Conservation (phyloP, 1,139 yeast species). For the Scheffersomyces lignicola region DNA sequence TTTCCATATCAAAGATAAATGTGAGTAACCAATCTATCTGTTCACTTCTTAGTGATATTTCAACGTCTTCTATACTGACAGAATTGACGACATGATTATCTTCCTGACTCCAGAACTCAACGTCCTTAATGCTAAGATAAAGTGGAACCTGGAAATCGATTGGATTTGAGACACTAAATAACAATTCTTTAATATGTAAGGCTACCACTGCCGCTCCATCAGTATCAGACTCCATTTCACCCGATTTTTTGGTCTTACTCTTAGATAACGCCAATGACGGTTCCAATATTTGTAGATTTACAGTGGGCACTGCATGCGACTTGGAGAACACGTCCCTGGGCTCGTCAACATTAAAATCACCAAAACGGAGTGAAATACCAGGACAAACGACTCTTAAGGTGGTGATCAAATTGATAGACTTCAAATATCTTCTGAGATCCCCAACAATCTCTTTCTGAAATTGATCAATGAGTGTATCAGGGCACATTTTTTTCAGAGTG, state of each 20-base stretch:
- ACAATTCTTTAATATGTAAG: slow-evolving; percentile 30
- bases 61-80: slow-evolving; percentile 30
- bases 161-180: slow-evolving; percentile 25
- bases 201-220: slow-evolving; percentile 23
- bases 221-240: slow-evolving; percentile 6
- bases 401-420: slow-evolving; percentile 35
- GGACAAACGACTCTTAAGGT: slow-evolving; percentile 57
- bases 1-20: slow-evolving; percentile 22
- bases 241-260: slow-evolving; percentile 12
- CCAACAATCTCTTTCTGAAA: slow-evolving; percentile 63
- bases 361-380: slow-evolving; percentile 45
- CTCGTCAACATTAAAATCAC: slow-evolving; percentile 28
- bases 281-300: slow-evolving; percentile 30
- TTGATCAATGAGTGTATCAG: slow-evolving; percentile 57
- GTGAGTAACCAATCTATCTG: slow-evolving; percentile 39
- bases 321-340: slow-evolving; percentile 17
- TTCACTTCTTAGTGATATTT: slow-evolving; percentile 30
- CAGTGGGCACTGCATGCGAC: slow-evolving; percentile 19
- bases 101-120: slow-evolving; percentile 47
- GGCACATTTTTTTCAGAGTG: slow-evolving; percentile 29
- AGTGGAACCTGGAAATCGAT: slow-evolving; percentile 22
- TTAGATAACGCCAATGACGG: slow-evolving; percentile 39
- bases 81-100: slow-evolving; percentile 30
- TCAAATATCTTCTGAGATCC: slow-evolving; percentile 36
- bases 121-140: slow-evolving; percentile 22